phyloP scores from a whole-genome alignment of 164 flowering plant species.

The Vitis amurensis region DNA sequence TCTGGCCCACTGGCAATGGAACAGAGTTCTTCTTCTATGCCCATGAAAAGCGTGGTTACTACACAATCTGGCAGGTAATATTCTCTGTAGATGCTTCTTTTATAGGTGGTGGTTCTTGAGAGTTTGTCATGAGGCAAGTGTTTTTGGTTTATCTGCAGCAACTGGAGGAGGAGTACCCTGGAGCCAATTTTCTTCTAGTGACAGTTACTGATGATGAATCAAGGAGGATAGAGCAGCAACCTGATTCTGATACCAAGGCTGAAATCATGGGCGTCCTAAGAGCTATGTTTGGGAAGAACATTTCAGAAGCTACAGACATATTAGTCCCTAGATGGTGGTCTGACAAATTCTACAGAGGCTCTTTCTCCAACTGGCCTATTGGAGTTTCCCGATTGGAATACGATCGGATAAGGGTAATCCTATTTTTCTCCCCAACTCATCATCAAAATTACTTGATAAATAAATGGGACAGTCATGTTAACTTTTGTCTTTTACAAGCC shows the following conservation, averaged over 20 bases:
- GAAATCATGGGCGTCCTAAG: constrained; percentile 87
- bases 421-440: too few species aligned
- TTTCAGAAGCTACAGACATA: constrained; percentile 71
- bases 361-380: too few species aligned
- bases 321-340: constrained; percentile 98
- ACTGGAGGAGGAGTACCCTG: constrained; percentile 96
- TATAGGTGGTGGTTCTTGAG: constrained; percentile 9
- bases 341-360: constrained; percentile 85
- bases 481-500: not conserved
- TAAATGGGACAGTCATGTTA: too few species aligned
- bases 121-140: too few species aligned
- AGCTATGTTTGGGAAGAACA: constrained; percentile 81
- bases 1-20: constrained; percentile 84
- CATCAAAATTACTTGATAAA: too few species aligned
- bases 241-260: constrained; percentile 62
- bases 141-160: constrained; percentile 57
- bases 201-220: constrained; percentile 92
- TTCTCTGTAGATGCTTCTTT: constrained; percentile 3
- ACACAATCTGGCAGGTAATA: constrained; percentile 96
- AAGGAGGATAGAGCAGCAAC: constrained; percentile 80
- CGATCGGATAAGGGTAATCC: constrained; percentile 32
- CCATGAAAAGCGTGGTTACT: constrained; percentile 88
- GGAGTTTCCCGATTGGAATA: too few species aligned
- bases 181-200: constrained; percentile 85
- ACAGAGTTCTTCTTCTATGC: constrained; percentile 93